Evolutionary conservation across 768 basidiomycete species (phyloP).

Genomic region (Calocybe cyanea): DNA sequence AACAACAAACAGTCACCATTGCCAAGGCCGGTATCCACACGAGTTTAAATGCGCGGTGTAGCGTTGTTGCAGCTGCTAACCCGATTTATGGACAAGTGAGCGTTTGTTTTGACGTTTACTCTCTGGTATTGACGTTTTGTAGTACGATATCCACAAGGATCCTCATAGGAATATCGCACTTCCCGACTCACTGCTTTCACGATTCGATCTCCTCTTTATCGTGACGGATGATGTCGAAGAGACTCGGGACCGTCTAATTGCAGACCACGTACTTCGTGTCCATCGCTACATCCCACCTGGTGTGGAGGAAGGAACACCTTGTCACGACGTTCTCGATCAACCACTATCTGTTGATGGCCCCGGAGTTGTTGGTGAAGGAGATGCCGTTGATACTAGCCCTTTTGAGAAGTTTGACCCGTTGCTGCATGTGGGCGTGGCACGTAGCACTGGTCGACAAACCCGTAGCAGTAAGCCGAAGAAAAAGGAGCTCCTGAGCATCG

Average conservation of each 20-base stretch:
- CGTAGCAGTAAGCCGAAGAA: conserved; percentile 58
- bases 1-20: conserved; percentile 98
- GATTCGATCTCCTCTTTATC: conserved; percentile 97
- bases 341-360: conserved; percentile 86
- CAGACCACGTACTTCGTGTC: conserved; percentile 96
- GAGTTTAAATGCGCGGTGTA: conserved; percentile 94
- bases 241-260: conserved; percentile 87
- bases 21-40: conserved; percentile 99
- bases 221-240: conserved; percentile 99
- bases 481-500: conserved; percentile 84
- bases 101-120: conserved; percentile 3
- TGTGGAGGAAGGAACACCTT: conserved; percentile 92
- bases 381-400: conserved; percentile 68
- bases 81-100: conserved; percentile 95
- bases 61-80: conserved; percentile 97
- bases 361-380: conserved; percentile 44
- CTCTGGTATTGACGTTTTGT: conserved; percentile 9
- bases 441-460: conserved; percentile 46
- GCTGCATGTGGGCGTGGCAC: conserved; percentile 77
- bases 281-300: conserved; percentile 96
- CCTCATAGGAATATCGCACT: conserved; percentile 98
- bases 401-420: conserved; percentile 98
- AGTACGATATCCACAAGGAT: conserved; percentile 99
- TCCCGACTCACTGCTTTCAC: conserved; percentile 94
- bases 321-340: conserved; percentile 83